Base-by-base conservation (phyloP, 352 stramenopile species). In the Globisporangium nagaii region DNA sequence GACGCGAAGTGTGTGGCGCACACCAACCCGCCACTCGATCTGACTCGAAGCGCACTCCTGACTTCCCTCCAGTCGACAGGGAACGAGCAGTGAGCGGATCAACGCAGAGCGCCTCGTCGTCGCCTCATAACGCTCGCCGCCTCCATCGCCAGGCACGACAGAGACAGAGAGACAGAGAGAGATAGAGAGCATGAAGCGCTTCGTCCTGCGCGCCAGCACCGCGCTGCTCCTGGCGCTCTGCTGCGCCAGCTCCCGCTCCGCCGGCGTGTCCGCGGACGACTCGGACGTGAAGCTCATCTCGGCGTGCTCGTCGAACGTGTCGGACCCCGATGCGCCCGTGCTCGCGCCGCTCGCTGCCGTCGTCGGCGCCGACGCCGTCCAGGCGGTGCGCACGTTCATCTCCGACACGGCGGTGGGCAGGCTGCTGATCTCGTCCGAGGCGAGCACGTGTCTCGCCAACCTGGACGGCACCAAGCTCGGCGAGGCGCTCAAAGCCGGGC, bases 391-490 rank as follows among this genome's bases (percentile, higher is more conserved):
- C n/a, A 56, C 28, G 32, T 66, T 75, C 40, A 40, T 75, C 56
- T 51, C 52, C 0, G 44, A 65, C 44, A 70, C 63, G 13, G 32
- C 61, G 15, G 42, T 68, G 25, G 67, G 67, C 39, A 69, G 75
- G 31, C 44, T 84, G 34, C 62, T 88, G 25, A 36, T 79, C 19
- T 62, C 63, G 43, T 49, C 66, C 9, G 63, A 76, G 15, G 75
- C 72, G 32, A 77, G 66, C 47, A 70, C 62, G 20, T 88, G 77
- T 27, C 56, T 88, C 35, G 74, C 77, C 36, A 83, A 85, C 52
- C 75, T 88, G 60, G 67, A 88, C 61, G 77, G 75, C 53, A 73
- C 58, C 6, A 45, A 65, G 34, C 41, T 88, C 31, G 68, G 70
- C 39, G 43, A 74, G 19, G 65, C 58, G 30, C 35, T 85, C 7